Evolutionary conservation across 1,139 yeast species (phyloP), one percentile per base, ranked within the genome.

Genomic region (Saccharomycopsis phalli): DNA sequence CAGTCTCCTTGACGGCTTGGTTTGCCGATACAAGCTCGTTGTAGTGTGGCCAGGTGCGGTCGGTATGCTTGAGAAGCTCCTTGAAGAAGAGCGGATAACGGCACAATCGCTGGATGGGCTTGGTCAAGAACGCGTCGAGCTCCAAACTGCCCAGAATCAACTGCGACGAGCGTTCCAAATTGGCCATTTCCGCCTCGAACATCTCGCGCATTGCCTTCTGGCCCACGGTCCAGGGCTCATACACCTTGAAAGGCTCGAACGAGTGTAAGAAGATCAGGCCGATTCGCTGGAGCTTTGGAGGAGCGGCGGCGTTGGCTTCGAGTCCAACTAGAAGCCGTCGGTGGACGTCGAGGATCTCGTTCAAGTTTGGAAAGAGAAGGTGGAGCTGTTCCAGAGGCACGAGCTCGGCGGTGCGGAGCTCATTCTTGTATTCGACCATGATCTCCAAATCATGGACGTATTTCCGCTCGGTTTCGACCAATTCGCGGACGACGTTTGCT

Each of bases 41-140:
- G 51, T 74, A 77, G 46, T 74, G 70, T 4, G 81, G 74, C 57
- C 72, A 68, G 4, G 65, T 57, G 16, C 51, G 47, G 32, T 74
- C 75, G 1, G 88, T 73, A 37, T 67, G 58, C 55, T 87, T 87
- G 36, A 83, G 59, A 45, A 93, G 67, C 54, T 86, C 94, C 49
- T 74, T 76, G 45, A 91, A 62, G 37, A 91, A 65, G 37, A 93
- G 62, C 2, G 98, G 98, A 58, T 91, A 91, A 59, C 88, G 86
- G 66, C 96, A 86, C 23, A 91, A 69, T 51, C 98, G 73, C 64
- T 91, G 99, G 31, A 91, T 86, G 0, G 99, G 99, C 58, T 91
- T 91, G 51, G 91, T 74, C 37, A 93, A 69, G 58, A 83, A 83
- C 40, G 94, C 80, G 54, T 86, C 97, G 41, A 91, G 66, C 59